A percentile compares a stretch with the other conserved stretches of the same genome.
These are phyloP conservation scores for Diaporthe aspalathi DNA, from an alignment of 2,329 filamentous ascomycete species.

Conservation along the genomic window DNA sequence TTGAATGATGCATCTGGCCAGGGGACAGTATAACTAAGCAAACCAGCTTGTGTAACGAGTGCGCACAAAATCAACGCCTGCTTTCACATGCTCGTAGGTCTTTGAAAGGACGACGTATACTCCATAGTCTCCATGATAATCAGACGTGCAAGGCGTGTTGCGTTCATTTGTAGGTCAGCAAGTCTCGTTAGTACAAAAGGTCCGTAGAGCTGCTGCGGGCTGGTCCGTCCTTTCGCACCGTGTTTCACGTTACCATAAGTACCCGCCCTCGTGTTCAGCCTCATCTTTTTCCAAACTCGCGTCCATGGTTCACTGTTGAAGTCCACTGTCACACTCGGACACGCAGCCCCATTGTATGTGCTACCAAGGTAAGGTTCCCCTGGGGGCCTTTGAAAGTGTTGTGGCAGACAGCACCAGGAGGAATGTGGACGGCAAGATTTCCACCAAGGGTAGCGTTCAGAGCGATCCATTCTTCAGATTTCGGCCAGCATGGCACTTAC, in stretches of 20 bases:
- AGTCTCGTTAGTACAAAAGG: conserved; percentile 57
- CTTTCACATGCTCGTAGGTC: conserved; percentile 47
- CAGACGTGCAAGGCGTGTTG: conserved; percentile 49
- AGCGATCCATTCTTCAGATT: conserved; percentile 42
- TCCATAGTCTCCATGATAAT: conserved; percentile 55
- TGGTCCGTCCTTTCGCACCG: conserved; percentile 39
- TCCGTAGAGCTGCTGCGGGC: conserved; percentile 51
- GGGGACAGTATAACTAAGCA: too few species aligned
- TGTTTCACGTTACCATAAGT: neutral
- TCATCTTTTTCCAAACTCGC: conserved; percentile 44
- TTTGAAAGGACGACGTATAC: conserved; percentile 50
- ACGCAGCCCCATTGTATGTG: conserved; percentile 52
- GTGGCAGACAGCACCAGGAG: conserved; percentile 50
- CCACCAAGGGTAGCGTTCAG: conserved; percentile 52
- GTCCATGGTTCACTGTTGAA: conserved; percentile 51
- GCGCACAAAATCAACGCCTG: conserved; percentile 53
- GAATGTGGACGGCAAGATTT: conserved; percentile 48
- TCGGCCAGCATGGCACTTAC: conserved; percentile 51
- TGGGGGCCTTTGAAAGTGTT: conserved; percentile 52
- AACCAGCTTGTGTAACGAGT: too few species aligned
- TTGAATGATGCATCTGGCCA: neutral
- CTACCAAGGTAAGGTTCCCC: conserved; percentile 48
- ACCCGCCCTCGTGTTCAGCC: fast-evolving
- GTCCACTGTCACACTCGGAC: conserved; percentile 47
- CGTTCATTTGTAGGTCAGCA: conserved; percentile 51